phyloP scores from a whole-genome alignment of 768 basidiomycete genomes.

The Leccinellum albellum region DNA sequence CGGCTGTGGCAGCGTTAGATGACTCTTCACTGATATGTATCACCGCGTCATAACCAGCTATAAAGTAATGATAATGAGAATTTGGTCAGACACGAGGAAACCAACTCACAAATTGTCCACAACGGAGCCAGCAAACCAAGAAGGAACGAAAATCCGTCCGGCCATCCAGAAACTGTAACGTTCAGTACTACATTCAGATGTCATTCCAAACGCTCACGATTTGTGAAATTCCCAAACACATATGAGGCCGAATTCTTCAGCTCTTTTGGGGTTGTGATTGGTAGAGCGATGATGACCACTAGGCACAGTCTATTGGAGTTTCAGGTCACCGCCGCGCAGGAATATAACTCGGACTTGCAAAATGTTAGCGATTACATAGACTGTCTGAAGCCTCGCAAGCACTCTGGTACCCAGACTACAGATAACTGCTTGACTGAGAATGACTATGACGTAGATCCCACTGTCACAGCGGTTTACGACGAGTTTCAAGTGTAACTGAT shows the following conservation, averaged over 20 bases:
- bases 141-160: constrained; percentile 44
- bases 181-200: background rate
- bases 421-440: constrained; percentile 56
- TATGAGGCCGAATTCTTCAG: constrained; percentile 56
- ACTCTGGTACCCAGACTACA: constrained; percentile 63
- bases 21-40: constrained; percentile 54
- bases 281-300: constrained; percentile 51
- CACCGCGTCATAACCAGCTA: constrained; percentile 44
- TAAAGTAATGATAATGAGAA: background rate
- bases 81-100: background rate
- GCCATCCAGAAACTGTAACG: constrained; percentile 37
- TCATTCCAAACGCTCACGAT: constrained; percentile 35
- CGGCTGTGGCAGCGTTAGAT: constrained; percentile 49
- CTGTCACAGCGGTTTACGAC: constrained; percentile 42
- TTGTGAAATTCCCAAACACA: constrained; percentile 58
- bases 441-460: constrained; percentile 57
- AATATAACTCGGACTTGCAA: constrained; percentile 18
- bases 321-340: background rate
- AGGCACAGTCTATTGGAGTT: constrained; percentile 12
- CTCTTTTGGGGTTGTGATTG: constrained; percentile 55
- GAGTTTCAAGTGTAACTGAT: constrained; percentile 31
- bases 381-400: constrained; percentile 62
- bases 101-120: constrained; percentile 39
- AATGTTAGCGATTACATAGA: constrained; percentile 41
- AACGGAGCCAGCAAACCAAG: constrained; percentile 45